phyloP scores from a whole-genome alignment of 176 grass and related monocot species.

The Calamus simplicifolius region DNA sequence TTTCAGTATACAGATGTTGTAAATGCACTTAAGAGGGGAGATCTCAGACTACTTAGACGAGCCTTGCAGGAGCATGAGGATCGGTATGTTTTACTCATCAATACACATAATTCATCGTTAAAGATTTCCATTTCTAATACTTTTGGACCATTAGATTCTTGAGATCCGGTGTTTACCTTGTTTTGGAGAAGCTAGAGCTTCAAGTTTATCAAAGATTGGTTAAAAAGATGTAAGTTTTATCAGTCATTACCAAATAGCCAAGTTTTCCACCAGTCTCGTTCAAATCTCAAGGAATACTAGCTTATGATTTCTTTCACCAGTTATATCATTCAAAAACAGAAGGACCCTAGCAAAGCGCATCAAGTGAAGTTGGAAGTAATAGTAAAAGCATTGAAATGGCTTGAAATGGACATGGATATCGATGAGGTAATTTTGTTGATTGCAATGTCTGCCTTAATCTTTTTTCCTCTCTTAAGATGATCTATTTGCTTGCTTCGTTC shows the following conservation, averaged over 20 bases:
- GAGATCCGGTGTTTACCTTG: slow-evolving; percentile 90
- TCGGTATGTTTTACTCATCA: slow-evolving; percentile 40
- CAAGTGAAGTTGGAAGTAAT: slow-evolving; percentile 82
- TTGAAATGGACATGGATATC: slow-evolving; percentile 84
- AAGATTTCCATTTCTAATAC: no score
- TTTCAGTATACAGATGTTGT: slow-evolving; percentile 81
- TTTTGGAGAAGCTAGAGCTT: slow-evolving; percentile 92
- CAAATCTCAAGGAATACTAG: no score
- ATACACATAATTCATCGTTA: no score
- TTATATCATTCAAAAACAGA: slow-evolving; percentile 73
- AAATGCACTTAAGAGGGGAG: slow-evolving; percentile 66
- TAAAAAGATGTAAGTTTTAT: slow-evolving; percentile 74
- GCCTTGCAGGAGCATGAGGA: slow-evolving; percentile 77
- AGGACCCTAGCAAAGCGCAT: slow-evolving; percentile 78
- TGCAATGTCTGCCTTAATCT: background rate
- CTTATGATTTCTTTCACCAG: background rate
- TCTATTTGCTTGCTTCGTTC: no score
- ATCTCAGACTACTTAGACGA: slow-evolving; percentile 77
- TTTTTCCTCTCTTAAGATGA: background rate
- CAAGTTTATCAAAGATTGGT: slow-evolving; percentile 90
- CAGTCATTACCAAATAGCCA: no score
- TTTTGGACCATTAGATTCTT: slow-evolving; percentile 42
- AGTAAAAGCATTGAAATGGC: slow-evolving; percentile 82
- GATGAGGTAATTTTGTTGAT: slow-evolving; percentile 54
- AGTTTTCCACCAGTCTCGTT: no score